Evolutionary conservation across 441 rosid genomes (phyloP), one percentile per base, ranked within the genome.

Genomic region (Erodium texanum): DNA sequence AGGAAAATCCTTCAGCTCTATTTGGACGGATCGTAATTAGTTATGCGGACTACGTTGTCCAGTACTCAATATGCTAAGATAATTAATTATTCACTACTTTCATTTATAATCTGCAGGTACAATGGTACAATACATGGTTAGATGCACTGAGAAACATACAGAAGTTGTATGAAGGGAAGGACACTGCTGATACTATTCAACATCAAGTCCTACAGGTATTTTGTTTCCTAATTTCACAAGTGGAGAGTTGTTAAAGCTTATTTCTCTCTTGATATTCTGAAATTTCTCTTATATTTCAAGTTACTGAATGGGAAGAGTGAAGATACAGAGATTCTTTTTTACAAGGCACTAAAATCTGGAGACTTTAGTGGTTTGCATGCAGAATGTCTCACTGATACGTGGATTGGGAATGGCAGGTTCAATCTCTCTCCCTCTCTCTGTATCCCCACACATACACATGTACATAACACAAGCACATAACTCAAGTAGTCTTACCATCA

Each of bases 341-440:
- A 84, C 67, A 95, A 85, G 80, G 82, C 79, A 70, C 71, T 92
- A 70, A 87, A 78, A 73, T 82, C 84, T 73, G 97, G 93, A 75
- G 95, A 85, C 82, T 81, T 89, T 66, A 81, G 79, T 70, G 86
- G 81, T 75, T 78, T 86, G 74, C 89, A 85, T 66, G 84, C 84
- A n/a, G 98, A 95, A 80, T 95, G 98, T 80, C 92, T 95, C 41
- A 85, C 97, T 24, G 98, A 95, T 85, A 83, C 81, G 68, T 95
- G 99, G 99, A 86, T 95, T 67, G 99, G 99, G 77, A 90, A 77
- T 76, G 88, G 87, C 77, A 95, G 99, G 99, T 95, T 73, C 50
- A 74, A 67, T 65, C 59, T 78, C 69, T 56, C 69, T 32, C 20
- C 24, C n/a, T 74, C 68, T 66, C 68, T 19, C 24, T 43, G 20